Evolutionary conservation across 805 yeast genomes (phyloP).

Genomic region (Metschnikowia kunwiensis): DNA sequence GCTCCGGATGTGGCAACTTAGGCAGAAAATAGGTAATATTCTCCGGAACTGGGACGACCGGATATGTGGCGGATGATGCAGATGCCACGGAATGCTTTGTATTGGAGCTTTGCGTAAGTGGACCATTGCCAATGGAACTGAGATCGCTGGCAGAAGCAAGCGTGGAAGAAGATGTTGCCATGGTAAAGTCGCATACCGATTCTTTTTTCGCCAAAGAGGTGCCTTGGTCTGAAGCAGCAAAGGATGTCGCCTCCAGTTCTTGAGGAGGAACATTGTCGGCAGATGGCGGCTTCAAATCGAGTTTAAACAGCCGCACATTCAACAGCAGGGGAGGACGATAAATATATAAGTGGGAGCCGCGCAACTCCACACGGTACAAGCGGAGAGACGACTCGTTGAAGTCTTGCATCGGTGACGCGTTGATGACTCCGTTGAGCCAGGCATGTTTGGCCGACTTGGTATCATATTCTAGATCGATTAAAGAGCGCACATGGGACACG

Average conservation of each 20-base stretch:
- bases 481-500: constrained; percentile 17
- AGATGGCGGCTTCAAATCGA: constrained; percentile 3
- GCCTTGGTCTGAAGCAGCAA: constrained; percentile 2
- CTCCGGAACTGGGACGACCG: not conserved
- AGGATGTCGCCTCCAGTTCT: constrained; percentile 2
- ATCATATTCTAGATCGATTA: constrained; percentile 34
- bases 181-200: constrained; percentile 4
- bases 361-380: constrained; percentile 34
- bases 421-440: constrained; percentile 39
- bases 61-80: not conserved
- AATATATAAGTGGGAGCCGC: constrained; percentile 62
- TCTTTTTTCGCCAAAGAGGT: not conserved
- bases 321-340: constrained; percentile 32
- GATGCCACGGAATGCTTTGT: not conserved
- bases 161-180: constrained; percentile 5
- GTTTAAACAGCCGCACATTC: constrained; percentile 17
- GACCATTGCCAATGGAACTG: not conserved
- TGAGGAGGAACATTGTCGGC: not conserved
- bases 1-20: constrained; percentile 35
- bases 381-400: constrained; percentile 21
- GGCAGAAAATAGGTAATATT: constrained; percentile 26
- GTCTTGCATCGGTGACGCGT: constrained; percentile 30
- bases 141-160: constrained; percentile 5
- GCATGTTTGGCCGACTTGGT: constrained; percentile 26
- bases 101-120: not conserved